Base-by-base conservation (phyloP, 2,329 filamentous ascomycete species). In the Lecanicillium sp. region DNA sequence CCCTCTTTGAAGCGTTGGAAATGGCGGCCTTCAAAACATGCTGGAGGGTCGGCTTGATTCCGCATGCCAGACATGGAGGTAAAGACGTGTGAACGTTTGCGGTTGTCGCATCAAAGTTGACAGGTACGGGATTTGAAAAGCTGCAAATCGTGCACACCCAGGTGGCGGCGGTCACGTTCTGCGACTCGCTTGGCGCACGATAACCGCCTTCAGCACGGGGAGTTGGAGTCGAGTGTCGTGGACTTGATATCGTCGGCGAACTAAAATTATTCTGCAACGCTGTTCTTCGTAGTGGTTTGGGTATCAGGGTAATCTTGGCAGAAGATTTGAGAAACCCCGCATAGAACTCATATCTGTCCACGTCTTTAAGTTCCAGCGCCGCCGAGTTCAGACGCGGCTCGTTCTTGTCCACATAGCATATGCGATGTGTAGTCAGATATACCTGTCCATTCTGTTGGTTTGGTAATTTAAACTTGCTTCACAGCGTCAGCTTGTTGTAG, bases 111-210 rank as follows among this genome's bases (percentile, higher is more conserved):
- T 97, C 91, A 63, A 97, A 97, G 64, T 95, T 96, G 30, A 87
- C 87, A 1, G 93, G 90, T 1, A 96, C 83, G 0, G 88, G 85
- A 60, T 97, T 97, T 9, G 90, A 91, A 62, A 95, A 94, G 56
- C 87, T 91, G 73, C 91, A 97, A 59, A 97, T 97, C 2, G 87
- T 86, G 69, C 91, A 97, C 17, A 97, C 84, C 91, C 91, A 97
- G 4, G 90, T 96, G 5, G 87, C 88, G 51, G 74, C 78, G 55
- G 74, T 77, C 12, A 48, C 30, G 10, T 27, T 41, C 6, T 35
- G 37, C 17, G 45, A 23, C 37, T 64, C 63, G 12, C 60, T 41
- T 5, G 62, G 61, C 15, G 60, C 57, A 19, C 73, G 65, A 52
- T 72, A 68, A 3, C 67, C 62, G 36, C 66, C 68, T 29, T 74